phyloP scores from a whole-genome alignment of 2,329 filamentous ascomycete species.

The Metarhizium album region DNA sequence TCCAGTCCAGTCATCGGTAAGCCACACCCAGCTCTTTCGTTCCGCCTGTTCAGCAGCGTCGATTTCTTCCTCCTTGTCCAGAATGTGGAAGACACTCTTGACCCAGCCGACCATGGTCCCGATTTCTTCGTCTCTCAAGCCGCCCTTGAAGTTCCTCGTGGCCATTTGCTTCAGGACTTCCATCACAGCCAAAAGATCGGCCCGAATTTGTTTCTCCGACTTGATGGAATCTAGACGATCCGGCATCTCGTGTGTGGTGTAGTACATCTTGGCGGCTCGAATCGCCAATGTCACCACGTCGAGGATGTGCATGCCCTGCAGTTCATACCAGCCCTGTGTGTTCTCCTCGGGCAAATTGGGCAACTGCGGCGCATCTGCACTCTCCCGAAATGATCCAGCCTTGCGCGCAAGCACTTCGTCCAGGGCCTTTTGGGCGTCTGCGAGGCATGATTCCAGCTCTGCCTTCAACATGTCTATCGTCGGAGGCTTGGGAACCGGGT shows the following conservation, averaged over 20 bases:
- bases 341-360: conserved; percentile 34
- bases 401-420: conserved; percentile 41
- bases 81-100: conserved; percentile 61
- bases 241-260: conserved; percentile 82
- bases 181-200: conserved; percentile 75
- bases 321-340: conserved; percentile 64
- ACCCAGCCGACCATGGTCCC: conserved; percentile 72
- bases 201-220: conserved; percentile 73
- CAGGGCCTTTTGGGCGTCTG: conserved; percentile 58
- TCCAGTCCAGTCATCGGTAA: conserved; percentile 64
- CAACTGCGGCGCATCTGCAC: conserved; percentile 18
- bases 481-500: conserved; percentile 73
- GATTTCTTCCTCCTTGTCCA: conserved; percentile 65
- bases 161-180: conserved; percentile 91
- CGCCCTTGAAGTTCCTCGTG: conserved; percentile 72
- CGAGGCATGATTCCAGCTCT: conserved; percentile 55
- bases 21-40: conserved; percentile 70
- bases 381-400: conserved; percentile 17
- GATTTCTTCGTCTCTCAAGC: conserved; percentile 69
- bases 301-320: conserved; percentile 84
- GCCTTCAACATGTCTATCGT: conserved; percentile 67
- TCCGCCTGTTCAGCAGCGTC: conserved; percentile 63
- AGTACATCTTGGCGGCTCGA: conserved; percentile 89
- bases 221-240: conserved; percentile 79
- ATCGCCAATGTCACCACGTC: conserved; percentile 95